Evolutionary conservation across 768 basidiomycete genomes (phyloP), one percentile per base, ranked within the genome.

Genomic region (Leccinum obscurum): DNA sequence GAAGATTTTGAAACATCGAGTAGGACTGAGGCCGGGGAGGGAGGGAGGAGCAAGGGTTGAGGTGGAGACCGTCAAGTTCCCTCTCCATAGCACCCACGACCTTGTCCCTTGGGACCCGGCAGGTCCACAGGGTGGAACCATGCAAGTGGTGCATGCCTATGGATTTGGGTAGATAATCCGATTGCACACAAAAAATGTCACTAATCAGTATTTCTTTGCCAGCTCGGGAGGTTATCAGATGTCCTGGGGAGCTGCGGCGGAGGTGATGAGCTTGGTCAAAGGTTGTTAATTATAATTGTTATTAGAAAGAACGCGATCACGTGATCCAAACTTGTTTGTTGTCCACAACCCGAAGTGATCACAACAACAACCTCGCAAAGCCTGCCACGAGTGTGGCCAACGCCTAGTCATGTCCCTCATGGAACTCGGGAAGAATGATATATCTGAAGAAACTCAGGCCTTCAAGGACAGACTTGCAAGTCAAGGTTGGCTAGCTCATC

Each of bases 1-100:
- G 51, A 81, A 70, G 65, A 72, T 87, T 32, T 64, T 84, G 20
- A 69, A 71, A 8, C 83, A 85, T 70, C 85, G 84, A 61, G 86
- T 86, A 41, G 86, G 85, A 0, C 68, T 87, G 35, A 76, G 87
- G 30, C 86, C 87, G 3, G 80, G 73, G 13, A 76, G 87, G 32
- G 74, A 76, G 28, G 84, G 81, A 3, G 88, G 87, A 4, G 75
- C 83, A 14, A 74, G 88, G 30, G 70, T 89, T 17, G 86, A 89
- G 63, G 67, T 73, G 4, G 82, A 86, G 62, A 61, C 66, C 59
- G 60, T 80, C 55, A 61, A 64, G 32, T 59, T 81, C 22, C 80
- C 80, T 51, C 68, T 75, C 56, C 64, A 37, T 44, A 59, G 50
- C 56, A 57, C 62, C 0, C 62, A 64, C 59, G 32, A 52, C 54